These are phyloP conservation scores for Nannizziopsis barbatae DNA, from an alignment of 2,329 filamentous ascomycete species.

Conservation along the genomic window DNA sequence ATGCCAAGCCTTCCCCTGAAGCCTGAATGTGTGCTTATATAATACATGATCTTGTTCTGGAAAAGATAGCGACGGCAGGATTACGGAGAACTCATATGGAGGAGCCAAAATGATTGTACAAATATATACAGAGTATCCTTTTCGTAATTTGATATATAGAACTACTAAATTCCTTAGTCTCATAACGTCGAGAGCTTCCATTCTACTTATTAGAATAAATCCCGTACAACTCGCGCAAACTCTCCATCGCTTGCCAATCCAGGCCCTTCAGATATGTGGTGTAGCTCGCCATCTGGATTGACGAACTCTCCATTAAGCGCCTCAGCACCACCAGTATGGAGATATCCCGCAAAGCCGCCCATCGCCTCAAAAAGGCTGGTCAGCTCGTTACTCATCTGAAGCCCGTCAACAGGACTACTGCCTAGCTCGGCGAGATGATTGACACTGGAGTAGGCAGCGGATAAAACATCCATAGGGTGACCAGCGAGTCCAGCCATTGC, in stretches of 20 bases:
- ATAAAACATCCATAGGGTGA: slow-evolving; percentile 48
- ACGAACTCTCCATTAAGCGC: slow-evolving; percentile 30
- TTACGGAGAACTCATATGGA: no score
- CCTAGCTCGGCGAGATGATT: slow-evolving; percentile 30
- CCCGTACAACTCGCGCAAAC: slow-evolving; percentile 47
- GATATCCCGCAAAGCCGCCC: slow-evolving; percentile 40
- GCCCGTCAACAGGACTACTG: slow-evolving; percentile 46
- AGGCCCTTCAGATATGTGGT: slow-evolving; percentile 31
- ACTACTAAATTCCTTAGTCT: neutral
- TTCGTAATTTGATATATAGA: neutral
- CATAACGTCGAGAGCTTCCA: no score
- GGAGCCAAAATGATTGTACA: no score
- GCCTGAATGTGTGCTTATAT: no score
- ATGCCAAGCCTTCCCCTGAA: neutral
- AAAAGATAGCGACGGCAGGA: no score
- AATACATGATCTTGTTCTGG: no score
- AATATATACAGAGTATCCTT: no score
- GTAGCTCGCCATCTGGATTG: slow-evolving; percentile 28
- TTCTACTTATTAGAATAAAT: slow-evolving; percentile 41
- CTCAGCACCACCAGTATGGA: slow-evolving; percentile 25
- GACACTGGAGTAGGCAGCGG: slow-evolving; percentile 35
- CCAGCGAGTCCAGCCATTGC: slow-evolving; percentile 56
- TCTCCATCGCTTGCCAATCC: slow-evolving; percentile 48
- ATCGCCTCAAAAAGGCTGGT: slow-evolving; percentile 54
- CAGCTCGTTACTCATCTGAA: slow-evolving; percentile 50